Evolutionary conservation across 306 rosid genomes (phyloP).

Genomic region (Pyrus communis): DNA sequence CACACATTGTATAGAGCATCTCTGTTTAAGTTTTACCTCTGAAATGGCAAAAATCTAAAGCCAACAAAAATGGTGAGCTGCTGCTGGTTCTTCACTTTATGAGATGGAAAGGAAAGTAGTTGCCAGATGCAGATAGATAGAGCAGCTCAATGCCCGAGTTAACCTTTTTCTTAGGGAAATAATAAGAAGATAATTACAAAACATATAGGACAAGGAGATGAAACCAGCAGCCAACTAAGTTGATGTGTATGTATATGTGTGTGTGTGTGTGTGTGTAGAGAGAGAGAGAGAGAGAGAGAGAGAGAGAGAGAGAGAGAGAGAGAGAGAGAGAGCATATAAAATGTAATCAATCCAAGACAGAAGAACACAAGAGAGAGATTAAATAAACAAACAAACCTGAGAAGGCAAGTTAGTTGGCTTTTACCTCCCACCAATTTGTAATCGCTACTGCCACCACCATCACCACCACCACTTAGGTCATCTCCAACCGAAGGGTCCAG

Average conservation of each 20-base stretch:
- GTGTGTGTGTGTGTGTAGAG: too few relatives aligned
- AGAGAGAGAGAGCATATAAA: neutral
- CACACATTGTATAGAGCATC: slow-evolving; percentile 6
- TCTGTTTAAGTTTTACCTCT: neutral
- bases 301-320: too few relatives aligned
- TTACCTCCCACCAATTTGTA: neutral
- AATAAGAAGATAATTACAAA: neutral
- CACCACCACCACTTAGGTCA: too few relatives aligned
- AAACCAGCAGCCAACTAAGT: neutral
- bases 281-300: too few relatives aligned
- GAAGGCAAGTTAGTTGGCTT: neutral
- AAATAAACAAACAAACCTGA: neutral
- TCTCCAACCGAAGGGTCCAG: too few relatives aligned
- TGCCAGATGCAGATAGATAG: neutral
- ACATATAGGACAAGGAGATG: neutral
- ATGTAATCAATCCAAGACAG: neutral
- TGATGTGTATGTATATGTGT: neutral
- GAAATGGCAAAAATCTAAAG: slow-evolving; percentile 3
- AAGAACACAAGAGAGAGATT: neutral
- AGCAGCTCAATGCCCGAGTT: neutral
- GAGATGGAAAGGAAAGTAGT: neutral
- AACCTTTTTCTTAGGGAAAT: neutral
- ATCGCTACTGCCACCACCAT: neutral
- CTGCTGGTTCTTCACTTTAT: neutral
- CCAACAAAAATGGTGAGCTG: neutral